Percentiles rank a stretch among this genome's conserved stretches.
These are phyloP conservation scores for Mucor irregularis DNA, from an alignment of 371 early-diverging fungal species.

Conservation along the genomic window DNA sequence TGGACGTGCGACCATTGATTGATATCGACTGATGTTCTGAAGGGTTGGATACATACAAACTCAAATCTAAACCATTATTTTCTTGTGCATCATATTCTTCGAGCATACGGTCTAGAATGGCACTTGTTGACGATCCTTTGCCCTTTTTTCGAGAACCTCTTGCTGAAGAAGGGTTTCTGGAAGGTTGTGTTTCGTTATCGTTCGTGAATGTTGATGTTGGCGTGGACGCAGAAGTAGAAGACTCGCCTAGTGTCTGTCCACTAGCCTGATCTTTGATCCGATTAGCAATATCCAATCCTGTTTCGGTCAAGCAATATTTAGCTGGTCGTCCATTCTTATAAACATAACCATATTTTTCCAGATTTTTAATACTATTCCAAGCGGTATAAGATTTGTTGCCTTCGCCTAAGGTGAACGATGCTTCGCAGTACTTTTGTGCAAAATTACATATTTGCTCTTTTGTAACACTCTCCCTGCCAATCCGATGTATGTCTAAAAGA, in stretches of 20 bases:
- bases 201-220: neutral
- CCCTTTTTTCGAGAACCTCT: neutral
- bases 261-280: slow-evolving; percentile 29
- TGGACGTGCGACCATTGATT: slow-evolving; percentile 4
- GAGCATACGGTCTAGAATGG: neutral
- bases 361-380: slow-evolving; percentile 77
- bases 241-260: neutral
- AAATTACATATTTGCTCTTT: slow-evolving; percentile 61
- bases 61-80: slow-evolving; percentile 7
- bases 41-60: slow-evolving; percentile 15
- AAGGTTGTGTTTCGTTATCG: neutral
- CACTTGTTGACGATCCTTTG: neutral
- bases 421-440: slow-evolving; percentile 66
- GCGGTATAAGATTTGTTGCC: slow-evolving; percentile 65
- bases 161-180: neutral
- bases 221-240: neutral
- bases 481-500: slow-evolving; percentile 49
- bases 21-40: slow-evolving; percentile 9
- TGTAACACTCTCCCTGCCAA: slow-evolving; percentile 28
- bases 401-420: slow-evolving; percentile 65
- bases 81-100: neutral
- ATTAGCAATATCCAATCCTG: slow-evolving; percentile 66
- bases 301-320: slow-evolving; percentile 72
- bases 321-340: slow-evolving; percentile 63
- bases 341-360: slow-evolving; percentile 70